Percentiles rank a stretch among this genome's conserved stretches.
Evolutionary conservation across 2,329 filamentous ascomycete species (phyloP).

Genomic region (Hymenoscyphus albidus): DNA sequence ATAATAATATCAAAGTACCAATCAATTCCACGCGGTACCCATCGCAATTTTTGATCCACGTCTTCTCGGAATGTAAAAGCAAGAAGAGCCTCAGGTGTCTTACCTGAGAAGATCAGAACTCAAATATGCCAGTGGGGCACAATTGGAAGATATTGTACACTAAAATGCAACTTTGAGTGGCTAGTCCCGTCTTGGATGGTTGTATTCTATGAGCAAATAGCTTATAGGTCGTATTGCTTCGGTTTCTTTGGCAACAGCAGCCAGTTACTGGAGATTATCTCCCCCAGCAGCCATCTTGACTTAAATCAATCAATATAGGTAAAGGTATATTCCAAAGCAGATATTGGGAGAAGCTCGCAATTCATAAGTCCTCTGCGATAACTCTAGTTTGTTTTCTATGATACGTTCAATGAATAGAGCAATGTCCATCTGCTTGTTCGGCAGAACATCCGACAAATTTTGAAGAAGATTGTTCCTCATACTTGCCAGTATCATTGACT

Average conservation of each 20-base stretch:
- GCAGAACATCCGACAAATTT: slow-evolving; percentile 3
- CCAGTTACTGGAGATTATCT: not conserved
- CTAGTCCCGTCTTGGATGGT: not conserved
- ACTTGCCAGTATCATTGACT: not conserved
- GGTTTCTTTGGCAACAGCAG: not conserved
- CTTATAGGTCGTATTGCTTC: not conserved
- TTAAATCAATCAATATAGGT: not conserved
- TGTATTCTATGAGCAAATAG: not conserved
- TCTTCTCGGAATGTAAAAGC: not conserved
- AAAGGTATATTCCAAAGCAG: not conserved
- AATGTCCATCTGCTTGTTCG: not conserved
- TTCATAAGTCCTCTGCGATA: not conserved
- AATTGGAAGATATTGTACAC: not conserved
- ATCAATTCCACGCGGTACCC: not conserved
- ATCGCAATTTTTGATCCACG: not conserved
- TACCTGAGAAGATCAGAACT: not conserved
- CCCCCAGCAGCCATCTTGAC: not conserved
- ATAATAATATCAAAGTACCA: not conserved
- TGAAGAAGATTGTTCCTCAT: slow-evolving; percentile 5
- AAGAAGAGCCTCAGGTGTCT: slow-evolving; percentile 1
- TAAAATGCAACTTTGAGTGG: not conserved
- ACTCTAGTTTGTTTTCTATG: slow-evolving; percentile 1
- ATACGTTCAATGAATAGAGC: not conserved
- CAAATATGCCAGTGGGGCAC: not conserved
- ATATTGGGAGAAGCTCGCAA: not conserved